Evolutionary conservation across 169 alveolate genomes (phyloP).

Genomic region (Eimeria sp.): DNA sequence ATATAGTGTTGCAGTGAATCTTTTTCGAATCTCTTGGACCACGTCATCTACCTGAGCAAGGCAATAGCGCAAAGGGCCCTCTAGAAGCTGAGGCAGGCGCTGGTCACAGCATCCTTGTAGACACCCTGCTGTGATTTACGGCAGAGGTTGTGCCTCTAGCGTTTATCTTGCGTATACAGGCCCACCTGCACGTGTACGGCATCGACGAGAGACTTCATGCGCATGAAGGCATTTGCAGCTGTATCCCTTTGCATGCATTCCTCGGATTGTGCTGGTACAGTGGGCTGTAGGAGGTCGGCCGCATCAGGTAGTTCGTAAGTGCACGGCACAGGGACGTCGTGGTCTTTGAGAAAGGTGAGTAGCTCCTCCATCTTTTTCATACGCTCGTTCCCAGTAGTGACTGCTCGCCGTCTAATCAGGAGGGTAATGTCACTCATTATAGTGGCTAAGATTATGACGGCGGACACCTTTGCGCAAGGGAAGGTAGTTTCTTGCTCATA

Average conservation of each 20-base stretch:
- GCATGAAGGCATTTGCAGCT: conserved; percentile 21
- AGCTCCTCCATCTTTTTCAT: background rate
- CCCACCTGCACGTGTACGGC: conserved; percentile 48
- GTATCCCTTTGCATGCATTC: conserved; percentile 35
- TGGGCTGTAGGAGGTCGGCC: conserved; percentile 15
- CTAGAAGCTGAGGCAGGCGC: background rate
- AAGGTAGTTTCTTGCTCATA: conserved; percentile 10
- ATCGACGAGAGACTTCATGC: conserved; percentile 38
- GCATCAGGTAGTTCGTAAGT: conserved; percentile 15
- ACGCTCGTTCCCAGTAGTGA: conserved; percentile 20
- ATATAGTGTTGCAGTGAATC: conserved; percentile 7
- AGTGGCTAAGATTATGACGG: conserved; percentile 39
- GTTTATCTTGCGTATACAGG: background rate
- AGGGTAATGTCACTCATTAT: conserved; percentile 66
- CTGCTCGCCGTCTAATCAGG: conserved; percentile 24
- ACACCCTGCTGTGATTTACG: background rate
- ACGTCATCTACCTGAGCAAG: conserved; percentile 62
- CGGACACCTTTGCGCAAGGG: conserved; percentile 62
- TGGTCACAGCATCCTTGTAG: background rate
- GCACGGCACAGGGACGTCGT: conserved; percentile 60
- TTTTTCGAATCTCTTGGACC: conserved; percentile 2
- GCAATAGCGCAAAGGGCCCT: background rate
- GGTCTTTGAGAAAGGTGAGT: conserved; percentile 25
- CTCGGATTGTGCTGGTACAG: background rate
- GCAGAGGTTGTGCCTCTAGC: background rate